A percentile compares a stretch with the other conserved stretches of the same genome.
Evolutionary conservation across 108 stramenopile species (phyloP).

Genomic region (Nitzschia putrida): DNA sequence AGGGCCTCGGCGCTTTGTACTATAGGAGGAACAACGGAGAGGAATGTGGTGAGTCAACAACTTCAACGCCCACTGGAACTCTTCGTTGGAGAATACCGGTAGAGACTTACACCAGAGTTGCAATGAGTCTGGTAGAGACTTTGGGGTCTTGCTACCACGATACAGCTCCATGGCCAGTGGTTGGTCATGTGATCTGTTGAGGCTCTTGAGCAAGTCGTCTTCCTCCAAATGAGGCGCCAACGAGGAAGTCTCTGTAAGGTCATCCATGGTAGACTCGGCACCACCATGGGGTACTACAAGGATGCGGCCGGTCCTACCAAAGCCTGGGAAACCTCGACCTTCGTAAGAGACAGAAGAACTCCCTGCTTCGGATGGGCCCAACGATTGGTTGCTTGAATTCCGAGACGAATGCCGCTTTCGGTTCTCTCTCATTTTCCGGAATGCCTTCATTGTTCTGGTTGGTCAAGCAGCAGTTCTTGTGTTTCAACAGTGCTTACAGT

Average conservation of each 20-base stretch:
- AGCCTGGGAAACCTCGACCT: background rate
- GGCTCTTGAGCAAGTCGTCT: background rate
- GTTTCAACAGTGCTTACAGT: background rate
- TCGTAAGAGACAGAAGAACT: background rate
- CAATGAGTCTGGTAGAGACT: slow-evolving; percentile 28
- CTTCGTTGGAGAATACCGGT: background rate
- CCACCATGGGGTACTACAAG: background rate
- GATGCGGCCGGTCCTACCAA: background rate
- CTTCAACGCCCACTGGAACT: no score
- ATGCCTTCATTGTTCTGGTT: slow-evolving; percentile 4
- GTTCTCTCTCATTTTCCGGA: background rate
- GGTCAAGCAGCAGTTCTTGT: background rate
- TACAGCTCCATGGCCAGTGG: slow-evolving; percentile 11
- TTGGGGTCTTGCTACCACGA: background rate
- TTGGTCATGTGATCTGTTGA: background rate
- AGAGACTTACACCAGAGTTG: slow-evolving; percentile 28
- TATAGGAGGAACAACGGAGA: background rate
- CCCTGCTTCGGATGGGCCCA: background rate
- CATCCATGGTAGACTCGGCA: background rate
- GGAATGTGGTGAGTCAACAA: no score
- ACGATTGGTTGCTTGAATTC: background rate
- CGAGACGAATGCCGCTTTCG: background rate
- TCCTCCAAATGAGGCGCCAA: slow-evolving; percentile 9
- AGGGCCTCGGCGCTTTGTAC: slow-evolving; percentile 20
- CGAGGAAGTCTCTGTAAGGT: slow-evolving; percentile 9